These are phyloP conservation scores for Tolypocladium pustulatum DNA, from an alignment of 2,329 filamentous ascomycete species.

Conservation along the genomic window DNA sequence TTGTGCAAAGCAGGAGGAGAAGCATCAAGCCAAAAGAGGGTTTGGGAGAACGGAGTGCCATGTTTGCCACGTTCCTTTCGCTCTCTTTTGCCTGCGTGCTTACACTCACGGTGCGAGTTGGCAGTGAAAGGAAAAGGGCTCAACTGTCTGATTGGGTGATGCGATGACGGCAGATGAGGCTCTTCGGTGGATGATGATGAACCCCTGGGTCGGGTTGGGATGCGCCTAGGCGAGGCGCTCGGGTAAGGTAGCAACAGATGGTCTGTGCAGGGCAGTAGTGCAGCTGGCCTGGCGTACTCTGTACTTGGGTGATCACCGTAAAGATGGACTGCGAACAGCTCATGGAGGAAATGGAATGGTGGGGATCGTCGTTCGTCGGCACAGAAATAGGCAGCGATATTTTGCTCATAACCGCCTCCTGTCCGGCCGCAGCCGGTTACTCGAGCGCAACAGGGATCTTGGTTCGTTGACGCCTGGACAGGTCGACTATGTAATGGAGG, in stretches of 20 bases:
- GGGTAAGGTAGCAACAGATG: background rate
- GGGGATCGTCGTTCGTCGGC: background rate
- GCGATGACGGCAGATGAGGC: background rate
- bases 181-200: background rate
- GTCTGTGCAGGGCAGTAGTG: background rate
- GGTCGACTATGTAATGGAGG: no score
- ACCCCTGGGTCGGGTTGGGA: background rate
- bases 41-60: background rate
- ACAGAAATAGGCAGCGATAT: background rate
- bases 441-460: background rate
- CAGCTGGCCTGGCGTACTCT: no score
- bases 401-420: background rate
- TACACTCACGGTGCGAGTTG: background rate
- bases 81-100: background rate
- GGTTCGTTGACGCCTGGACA: background rate
- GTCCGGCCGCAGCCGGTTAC: background rate
- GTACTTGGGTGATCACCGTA: background rate
- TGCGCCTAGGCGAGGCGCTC: background rate
- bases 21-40: background rate
- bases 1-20: constrained; percentile 8
- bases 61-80: background rate
- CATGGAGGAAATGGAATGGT: background rate
- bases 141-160: background rate
- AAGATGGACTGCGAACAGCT: background rate
- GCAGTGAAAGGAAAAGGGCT: background rate